phyloP scores from a whole-genome alignment of 768 basidiomycete genomes.

The Lentinula sp. region DNA sequence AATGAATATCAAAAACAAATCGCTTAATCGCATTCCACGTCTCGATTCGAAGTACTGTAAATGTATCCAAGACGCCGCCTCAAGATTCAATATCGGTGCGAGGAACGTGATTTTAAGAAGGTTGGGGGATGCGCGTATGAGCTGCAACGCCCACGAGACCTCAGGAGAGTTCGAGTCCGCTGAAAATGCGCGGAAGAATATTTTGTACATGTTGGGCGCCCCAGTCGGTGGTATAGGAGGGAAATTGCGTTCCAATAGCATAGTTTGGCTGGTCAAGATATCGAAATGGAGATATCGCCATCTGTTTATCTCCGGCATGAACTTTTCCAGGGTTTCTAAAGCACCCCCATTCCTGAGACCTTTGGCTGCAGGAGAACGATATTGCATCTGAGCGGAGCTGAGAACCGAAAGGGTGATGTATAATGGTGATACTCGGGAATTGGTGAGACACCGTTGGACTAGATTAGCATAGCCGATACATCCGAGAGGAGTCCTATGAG shows the following conservation, averaged over 20 bases:
- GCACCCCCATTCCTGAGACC: not conserved
- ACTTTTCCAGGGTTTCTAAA: not conserved
- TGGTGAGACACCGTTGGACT: not conserved
- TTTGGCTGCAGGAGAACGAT: not conserved
- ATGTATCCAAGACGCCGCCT: not conserved
- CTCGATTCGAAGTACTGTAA: not conserved
- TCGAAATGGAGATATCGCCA: not conserved
- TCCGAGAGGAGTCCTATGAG: not conserved
- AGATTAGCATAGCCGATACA: not conserved
- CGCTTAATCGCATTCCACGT: not conserved
- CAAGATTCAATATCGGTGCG: not conserved
- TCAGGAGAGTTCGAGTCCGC: not conserved
- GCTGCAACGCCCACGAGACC: not conserved
- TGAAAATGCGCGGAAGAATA: not conserved
- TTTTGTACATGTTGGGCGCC: not conserved
- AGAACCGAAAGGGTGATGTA: not conserved
- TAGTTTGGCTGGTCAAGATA: not conserved
- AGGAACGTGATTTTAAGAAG: not conserved
- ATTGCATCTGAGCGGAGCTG: not conserved
- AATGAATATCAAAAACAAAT: not conserved
- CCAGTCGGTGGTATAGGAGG: not conserved
- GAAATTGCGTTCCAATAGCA: not conserved
- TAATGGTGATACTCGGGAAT: not conserved
- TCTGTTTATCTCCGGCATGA: not conserved
- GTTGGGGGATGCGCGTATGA: not conserved